Percentiles rank a stretch among this genome's conserved stretches.
These are phyloP conservation scores for Rutstroemia sydowiana DNA, from an alignment of 2,329 filamentous ascomycete genomes.

Conservation along the genomic window DNA sequence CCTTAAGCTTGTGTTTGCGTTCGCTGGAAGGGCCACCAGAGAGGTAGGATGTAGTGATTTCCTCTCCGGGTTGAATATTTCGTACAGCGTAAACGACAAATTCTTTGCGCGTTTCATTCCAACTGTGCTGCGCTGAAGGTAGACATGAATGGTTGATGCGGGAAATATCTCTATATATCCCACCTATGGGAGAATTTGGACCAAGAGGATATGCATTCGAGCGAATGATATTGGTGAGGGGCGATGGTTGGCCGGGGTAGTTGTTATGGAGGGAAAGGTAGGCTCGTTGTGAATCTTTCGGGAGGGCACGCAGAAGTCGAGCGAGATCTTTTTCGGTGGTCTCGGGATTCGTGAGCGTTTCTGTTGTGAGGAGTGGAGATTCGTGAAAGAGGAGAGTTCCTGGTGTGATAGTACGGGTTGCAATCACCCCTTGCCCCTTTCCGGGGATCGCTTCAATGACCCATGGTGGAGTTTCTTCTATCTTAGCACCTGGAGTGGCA, in stretches of 20 bases:
- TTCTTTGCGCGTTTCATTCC: slow-evolving; percentile 18
- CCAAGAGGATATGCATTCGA: slow-evolving; percentile 27
- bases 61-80: slow-evolving; percentile 17
- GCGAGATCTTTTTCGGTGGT: slow-evolving; percentile 22
- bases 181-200: slow-evolving; percentile 17
- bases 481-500: background rate
- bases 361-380: slow-evolving; percentile 24
- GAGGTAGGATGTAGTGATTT: slow-evolving; percentile 22
- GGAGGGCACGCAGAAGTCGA: slow-evolving; percentile 14
- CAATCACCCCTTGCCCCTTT: slow-evolving; percentile 26
- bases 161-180: slow-evolving; percentile 22
- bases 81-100: slow-evolving; percentile 21
- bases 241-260: slow-evolving; percentile 15
- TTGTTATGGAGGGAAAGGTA: slow-evolving; percentile 27
- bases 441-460: slow-evolving; percentile 19
- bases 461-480: slow-evolving; percentile 13
- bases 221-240: slow-evolving; percentile 22
- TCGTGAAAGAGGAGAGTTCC: slow-evolving; percentile 28
- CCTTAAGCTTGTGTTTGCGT: slow-evolving; percentile 22
- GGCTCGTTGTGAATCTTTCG: slow-evolving; percentile 17
- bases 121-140: slow-evolving; percentile 24
- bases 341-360: slow-evolving; percentile 16
- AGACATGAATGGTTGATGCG: slow-evolving; percentile 25
- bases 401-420: slow-evolving; percentile 18
- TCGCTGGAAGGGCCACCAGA: slow-evolving; percentile 17